Base-by-base conservation (phyloP, 768 basidiomycete species). In the Termitomyces sp. region DNA sequence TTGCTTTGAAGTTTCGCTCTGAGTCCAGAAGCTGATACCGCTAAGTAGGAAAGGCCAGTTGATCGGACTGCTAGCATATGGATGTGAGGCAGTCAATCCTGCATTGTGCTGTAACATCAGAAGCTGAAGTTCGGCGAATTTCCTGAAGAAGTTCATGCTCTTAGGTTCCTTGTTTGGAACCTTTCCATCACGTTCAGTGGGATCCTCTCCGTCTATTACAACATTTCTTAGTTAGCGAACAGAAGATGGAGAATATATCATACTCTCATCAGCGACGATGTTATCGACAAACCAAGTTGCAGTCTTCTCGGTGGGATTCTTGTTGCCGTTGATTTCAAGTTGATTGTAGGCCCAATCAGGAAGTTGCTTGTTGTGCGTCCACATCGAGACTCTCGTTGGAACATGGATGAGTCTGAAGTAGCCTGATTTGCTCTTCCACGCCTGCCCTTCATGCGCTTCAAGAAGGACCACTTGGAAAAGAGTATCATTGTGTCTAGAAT, bases 11-110 rank as follows among this genome's bases (percentile, higher is more conserved):
- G 78, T 77, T 6, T 87, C 87, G 55, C 79, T 86, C 64, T 91
- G 79, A 5, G 97, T 99, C 97, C 97, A 99, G 80, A 98, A 98
- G 67, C 93, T 95, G 75, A 99, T 98, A 49, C 97, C 97, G 60
- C 79, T 92, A 30, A 98, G 73, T 40, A 94, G 81, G 85, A 98
- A 98, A 6, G 97, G 97, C 97, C 97, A 99, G 68, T 96, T 94
- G 72, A 98, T 87, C 5, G 97, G 94, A n/a, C 79, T 80, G 57
- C 90, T 91, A 3, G 97, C 94, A 68, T 99, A 99, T 42, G 97
- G 97, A 68, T 99, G 97, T 4, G 89, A 91, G n/a, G 94, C 91
- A 26, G 94, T 96, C 61, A 99, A 78, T 21, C 94, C 97, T n/a
- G 97, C 95, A 65, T 99, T 99, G 76, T 99, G 97, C 68, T 97